Percentiles rank a stretch among this genome's conserved stretches.
phyloP scores from a whole-genome alignment of 768 basidiomycete genomes.

The Trametes punicea region DNA sequence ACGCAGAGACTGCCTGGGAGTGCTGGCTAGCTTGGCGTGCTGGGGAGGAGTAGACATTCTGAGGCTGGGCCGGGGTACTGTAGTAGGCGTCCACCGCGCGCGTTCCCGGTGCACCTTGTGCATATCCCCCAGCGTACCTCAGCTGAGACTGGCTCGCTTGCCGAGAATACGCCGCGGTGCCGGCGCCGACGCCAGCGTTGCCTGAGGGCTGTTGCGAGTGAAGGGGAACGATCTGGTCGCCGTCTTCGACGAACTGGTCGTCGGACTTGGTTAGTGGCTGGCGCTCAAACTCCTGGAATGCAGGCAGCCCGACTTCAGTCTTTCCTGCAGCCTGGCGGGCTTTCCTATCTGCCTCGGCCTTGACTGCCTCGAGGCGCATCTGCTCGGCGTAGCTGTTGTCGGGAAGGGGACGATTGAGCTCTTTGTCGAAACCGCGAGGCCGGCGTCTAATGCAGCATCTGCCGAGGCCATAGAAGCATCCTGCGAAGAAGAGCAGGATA shows the following conservation, averaged over 20 bases:
- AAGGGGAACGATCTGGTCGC: slow-evolving; percentile 23
- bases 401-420: slow-evolving; percentile 30
- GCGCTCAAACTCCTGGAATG: slow-evolving; percentile 64
- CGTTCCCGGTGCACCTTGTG: slow-evolving; percentile 58
- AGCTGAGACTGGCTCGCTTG: slow-evolving; percentile 30
- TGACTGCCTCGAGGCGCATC: slow-evolving; percentile 79
- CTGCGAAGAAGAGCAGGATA: slow-evolving; percentile 83
- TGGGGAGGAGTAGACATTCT: slow-evolving; percentile 20
- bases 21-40: slow-evolving; percentile 38
- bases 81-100: slow-evolving; percentile 80
- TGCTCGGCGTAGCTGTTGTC: slow-evolving; percentile 50
- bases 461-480: slow-evolving; percentile 83
- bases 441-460: slow-evolving; percentile 77
- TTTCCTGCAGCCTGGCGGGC: slow-evolving; percentile 49
- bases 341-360: slow-evolving; percentile 83
- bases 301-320: slow-evolving; percentile 64
- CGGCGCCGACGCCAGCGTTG: slow-evolving; percentile 26
- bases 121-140: slow-evolving; percentile 53
- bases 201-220: slow-evolving; percentile 16
- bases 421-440: slow-evolving; percentile 37
- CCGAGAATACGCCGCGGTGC: slow-evolving; percentile 20
- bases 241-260: slow-evolving; percentile 55
- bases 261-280: slow-evolving; percentile 69
- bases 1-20: slow-evolving; percentile 40
- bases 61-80: slow-evolving; percentile 33